Percentiles rank a stretch among this genome's conserved stretches.
phyloP scores from a whole-genome alignment of 1,284 basidiomycete genomes.

The Austroboletus olivaceoglutinosus region DNA sequence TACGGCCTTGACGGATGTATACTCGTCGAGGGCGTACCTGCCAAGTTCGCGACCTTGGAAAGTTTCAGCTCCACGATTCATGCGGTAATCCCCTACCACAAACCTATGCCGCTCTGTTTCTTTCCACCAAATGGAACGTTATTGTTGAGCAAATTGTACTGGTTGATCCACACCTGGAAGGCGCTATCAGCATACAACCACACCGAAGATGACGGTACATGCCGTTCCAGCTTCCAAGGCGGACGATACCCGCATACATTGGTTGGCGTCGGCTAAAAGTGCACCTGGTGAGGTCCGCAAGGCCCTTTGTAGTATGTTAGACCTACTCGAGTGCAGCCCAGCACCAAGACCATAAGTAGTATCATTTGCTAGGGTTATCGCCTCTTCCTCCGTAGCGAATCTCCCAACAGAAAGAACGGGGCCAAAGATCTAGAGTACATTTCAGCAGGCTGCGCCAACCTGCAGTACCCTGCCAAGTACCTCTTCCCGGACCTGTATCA shows the following conservation, averaged over 20 bases:
- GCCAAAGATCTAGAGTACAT: slow-evolving; percentile 70
- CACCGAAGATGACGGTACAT: slow-evolving; percentile 24
- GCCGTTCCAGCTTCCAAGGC: slow-evolving; percentile 85
- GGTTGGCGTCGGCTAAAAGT: slow-evolving; percentile 70
- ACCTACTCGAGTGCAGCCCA: slow-evolving; percentile 81
- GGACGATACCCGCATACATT: slow-evolving; percentile 82
- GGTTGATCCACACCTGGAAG: slow-evolving; percentile 81
- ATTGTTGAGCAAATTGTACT: slow-evolving; percentile 78
- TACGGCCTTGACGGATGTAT: slow-evolving; percentile 83
- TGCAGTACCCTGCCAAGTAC: slow-evolving; percentile 32
- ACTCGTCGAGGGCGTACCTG: slow-evolving; percentile 80
- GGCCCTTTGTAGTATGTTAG: background rate
- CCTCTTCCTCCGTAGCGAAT: slow-evolving; percentile 81
- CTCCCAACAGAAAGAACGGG: slow-evolving; percentile 76
- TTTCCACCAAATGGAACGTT: slow-evolving; percentile 94
- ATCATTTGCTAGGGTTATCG: slow-evolving; percentile 76
- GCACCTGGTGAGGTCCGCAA: background rate
- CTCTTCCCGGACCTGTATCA: slow-evolving; percentile 67
- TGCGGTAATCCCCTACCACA: slow-evolving; percentile 9
- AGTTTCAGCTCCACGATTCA: slow-evolving; percentile 16
- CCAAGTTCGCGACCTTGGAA: slow-evolving; percentile 80
- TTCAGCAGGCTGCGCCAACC: slow-evolving; percentile 7
- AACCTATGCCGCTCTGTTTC: slow-evolving; percentile 76
- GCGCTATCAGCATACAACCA: slow-evolving; percentile 10
- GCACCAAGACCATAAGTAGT: slow-evolving; percentile 88